phyloP scores from a whole-genome alignment of 2,329 filamentous ascomycete genomes.

The Colletotrichum liriopes region DNA sequence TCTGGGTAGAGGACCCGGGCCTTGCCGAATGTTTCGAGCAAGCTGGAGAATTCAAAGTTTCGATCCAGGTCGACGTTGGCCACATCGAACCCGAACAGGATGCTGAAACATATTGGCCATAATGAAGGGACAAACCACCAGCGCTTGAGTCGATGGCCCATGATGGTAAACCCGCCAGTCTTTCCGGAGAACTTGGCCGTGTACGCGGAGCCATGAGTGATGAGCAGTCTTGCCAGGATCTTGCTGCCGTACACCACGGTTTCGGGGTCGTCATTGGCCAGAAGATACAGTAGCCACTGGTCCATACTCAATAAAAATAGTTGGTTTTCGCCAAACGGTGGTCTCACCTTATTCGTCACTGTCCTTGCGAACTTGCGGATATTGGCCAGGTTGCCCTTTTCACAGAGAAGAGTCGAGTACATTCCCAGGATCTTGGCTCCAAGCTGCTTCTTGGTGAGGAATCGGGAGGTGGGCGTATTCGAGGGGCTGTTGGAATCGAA shows the following conservation, averaged over 20 bases:
- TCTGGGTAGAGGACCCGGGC: constrained; percentile 82
- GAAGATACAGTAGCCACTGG: constrained; percentile 91
- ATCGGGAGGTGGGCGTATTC: constrained; percentile 53
- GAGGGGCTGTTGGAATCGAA: constrained; percentile 51
- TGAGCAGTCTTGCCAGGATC: constrained; percentile 86
- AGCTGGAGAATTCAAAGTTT: constrained; percentile 80
- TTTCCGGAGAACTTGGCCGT: constrained; percentile 87
- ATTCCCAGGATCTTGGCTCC: constrained; percentile 83
- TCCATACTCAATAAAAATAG: constrained; percentile 45
- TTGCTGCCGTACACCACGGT: constrained; percentile 86
- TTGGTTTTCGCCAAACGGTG: constrained; percentile 40
- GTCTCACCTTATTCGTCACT: constrained; percentile 90
- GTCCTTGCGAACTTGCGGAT: constrained; percentile 93
- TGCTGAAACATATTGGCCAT: constrained; percentile 91
- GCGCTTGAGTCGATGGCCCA: constrained; percentile 84
- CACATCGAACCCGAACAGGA: constrained; percentile 89
- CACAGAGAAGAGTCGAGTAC: constrained; percentile 84
- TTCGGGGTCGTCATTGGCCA: constrained; percentile 88
- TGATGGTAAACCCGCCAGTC: constrained; percentile 88
- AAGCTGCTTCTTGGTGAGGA: constrained; percentile 77
- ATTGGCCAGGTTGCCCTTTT: constrained; percentile 76
- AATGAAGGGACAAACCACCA: constrained; percentile 91
- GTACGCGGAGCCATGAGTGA: constrained; percentile 86
- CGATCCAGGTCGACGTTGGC: constrained; percentile 80
- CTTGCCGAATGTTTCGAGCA: constrained; percentile 82